Evolutionary conservation across 345 rosid species (phyloP), one percentile per base, ranked within the genome.

Genomic region (Chamaenerion angustifolium): DNA sequence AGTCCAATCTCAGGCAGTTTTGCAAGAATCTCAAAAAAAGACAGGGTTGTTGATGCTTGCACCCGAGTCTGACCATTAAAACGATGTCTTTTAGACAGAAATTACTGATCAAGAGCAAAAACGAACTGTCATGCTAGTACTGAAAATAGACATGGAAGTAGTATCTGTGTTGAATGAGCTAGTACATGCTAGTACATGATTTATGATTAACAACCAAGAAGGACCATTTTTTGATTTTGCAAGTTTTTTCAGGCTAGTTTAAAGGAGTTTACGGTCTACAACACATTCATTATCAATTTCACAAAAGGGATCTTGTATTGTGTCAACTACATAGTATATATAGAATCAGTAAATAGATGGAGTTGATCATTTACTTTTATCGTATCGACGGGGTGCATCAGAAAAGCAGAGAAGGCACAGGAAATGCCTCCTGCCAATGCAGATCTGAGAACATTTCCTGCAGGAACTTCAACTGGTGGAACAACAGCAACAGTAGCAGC

Each of bases 391-490:
- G 37, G 37, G 37, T 31, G 37, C 37, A 92, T 52, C 45, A 92
- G 49, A 59, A 85, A 69, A 63, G 85, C 71, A 52, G 98, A 92
- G 56, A 92, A 83, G 52, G 95, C 96, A 71, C 88, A 78, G 40
- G 98, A 79, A 54, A 92, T 82, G 37, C 98, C 98, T 50, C 98
- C 98, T 10, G 98, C 98, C 72, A 92, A 69, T 48, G 98, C 98
- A 60, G 98, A 84, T 68, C 74, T 79, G 45, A 92, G 68, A 68
- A 92, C 96, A 69, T 81, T 86, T 72, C 83, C 95, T 54, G 95
- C 77, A 61, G 83, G 96, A 48, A 84, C 68, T 58, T 78, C 85
- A 64, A 80, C 81, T 17, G 96, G 95, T 14, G 96, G 95, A 56
- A 93, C 76, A 72, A 92, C 98, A 60, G 93, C 82, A 69, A 83